Percentiles rank a stretch among this genome's conserved stretches.
Conservation (phyloP, 2,329 filamentous ascomycete genomes). For the Aspergillus sp. region DNA sequence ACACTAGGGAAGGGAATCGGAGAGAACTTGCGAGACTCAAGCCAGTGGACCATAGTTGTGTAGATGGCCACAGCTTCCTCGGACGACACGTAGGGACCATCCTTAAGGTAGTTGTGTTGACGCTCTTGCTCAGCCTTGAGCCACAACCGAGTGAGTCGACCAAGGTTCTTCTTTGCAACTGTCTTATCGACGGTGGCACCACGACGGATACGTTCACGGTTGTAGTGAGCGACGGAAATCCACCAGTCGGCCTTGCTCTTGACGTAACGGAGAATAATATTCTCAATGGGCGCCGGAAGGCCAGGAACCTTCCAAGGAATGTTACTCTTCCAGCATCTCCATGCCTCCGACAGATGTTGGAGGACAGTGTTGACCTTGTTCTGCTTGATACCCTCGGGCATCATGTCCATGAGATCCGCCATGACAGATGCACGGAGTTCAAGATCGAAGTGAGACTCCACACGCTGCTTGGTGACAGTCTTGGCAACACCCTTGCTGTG, state of each 20-base stretch:
- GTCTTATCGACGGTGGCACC: conserved; percentile 99
- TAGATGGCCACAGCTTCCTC: conserved; percentile 99
- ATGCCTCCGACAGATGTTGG: conserved; percentile 95
- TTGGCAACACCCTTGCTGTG: conserved; percentile 99
- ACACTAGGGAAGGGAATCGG: conserved; percentile 98
- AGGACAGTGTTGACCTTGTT: conserved; percentile 98
- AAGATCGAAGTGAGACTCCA: conserved; percentile 97
- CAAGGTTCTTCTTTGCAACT: conserved; percentile 98
- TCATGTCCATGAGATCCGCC: conserved; percentile 99
- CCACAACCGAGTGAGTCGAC: conserved; percentile 91
- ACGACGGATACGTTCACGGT: conserved; percentile 91
- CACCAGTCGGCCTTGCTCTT: conserved; percentile 99
- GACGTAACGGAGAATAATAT: conserved; percentile 96
- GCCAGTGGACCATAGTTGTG: conserved; percentile 97
- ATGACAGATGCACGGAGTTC: conserved; percentile 97
- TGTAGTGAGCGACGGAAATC: conserved; percentile 99
- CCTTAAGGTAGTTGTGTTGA: conserved; percentile 99
- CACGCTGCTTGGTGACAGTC: conserved; percentile 97
- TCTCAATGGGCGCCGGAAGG: conserved; percentile 93
- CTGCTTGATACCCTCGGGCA: conserved; percentile 99
- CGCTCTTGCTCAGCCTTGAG: conserved; percentile 97
- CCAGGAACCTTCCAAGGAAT: conserved; percentile 99
- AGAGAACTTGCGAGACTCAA: conserved; percentile 97
- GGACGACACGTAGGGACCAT: conserved; percentile 95
- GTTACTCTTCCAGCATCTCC: conserved; percentile 99